Evolutionary conservation across 2,329 filamentous ascomycete species (phyloP), one percentile per base, ranked within the genome.

Genomic region (Cladophialophora psammophila): DNA sequence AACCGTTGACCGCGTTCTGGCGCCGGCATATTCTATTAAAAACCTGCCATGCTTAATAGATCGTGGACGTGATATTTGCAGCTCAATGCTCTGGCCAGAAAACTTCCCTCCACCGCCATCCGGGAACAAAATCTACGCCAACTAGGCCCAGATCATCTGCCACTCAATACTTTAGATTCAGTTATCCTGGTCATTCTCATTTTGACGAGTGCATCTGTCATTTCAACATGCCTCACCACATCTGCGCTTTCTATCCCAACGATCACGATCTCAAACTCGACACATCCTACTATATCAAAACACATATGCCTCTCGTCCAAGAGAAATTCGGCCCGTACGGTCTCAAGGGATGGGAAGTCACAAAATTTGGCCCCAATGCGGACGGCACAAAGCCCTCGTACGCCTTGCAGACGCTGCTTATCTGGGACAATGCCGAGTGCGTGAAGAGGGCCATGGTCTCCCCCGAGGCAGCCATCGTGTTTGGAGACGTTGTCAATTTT

Each of bases 241-340:
- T 42, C 40, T 12, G 10, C 40, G 40, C n/a, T 26, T 35, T 80
- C 45, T 85, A 84, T 73, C 80, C 82, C 5, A 74, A 76, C 55
- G 78, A 75, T 18, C 72, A 75, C 50, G 76, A 74, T 66, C 60
- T 70, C 31, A 78, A 69, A 13, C 85, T 85, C 76, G 74, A 85
- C 75, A 76, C 82, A 70, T 77, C 83, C 36, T 85, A 85, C 78
- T 85, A 84, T 71, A 71, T 83, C 45, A 60, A 71, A 4, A 78
- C 69, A 26, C 83, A 85, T 76, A 82, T 85, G 78, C 78, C 80
- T 1, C 74, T 85, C 2, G 80, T 80, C 15, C 66, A 74, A 32
- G 75, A 78, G 54, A 67, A 69, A 20, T 84, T 82, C 82, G 68
- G 65, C 0, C 68, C 72, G 1, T 69, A 75, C 55, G 83, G 83